phyloP scores from a whole-genome alignment of 768 basidiomycete genomes.

The Suillus clintonianus region DNA sequence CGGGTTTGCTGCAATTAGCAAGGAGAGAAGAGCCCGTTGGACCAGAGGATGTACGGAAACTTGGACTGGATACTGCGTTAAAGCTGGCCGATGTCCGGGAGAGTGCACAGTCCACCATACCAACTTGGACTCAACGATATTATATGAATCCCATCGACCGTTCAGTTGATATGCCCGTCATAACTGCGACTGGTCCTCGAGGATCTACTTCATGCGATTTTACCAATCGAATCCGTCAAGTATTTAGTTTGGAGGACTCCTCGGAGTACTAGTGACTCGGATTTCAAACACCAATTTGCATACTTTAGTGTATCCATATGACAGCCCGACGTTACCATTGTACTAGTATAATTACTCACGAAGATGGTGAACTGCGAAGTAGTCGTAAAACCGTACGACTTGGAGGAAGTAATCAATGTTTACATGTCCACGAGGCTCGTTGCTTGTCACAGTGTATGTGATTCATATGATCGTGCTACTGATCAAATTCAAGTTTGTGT shows the following conservation, averaged over 20 bases:
- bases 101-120: conserved; percentile 7
- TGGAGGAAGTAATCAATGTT: no score
- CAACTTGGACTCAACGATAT: not conserved
- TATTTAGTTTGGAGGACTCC: not conserved
- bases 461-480: no score
- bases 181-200: not conserved
- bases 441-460: no score
- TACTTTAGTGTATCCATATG: not conserved
- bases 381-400: no score
- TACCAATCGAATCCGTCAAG: not conserved
- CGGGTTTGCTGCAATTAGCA: conserved; percentile 19
- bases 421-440: no score
- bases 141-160: not conserved
- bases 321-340: no score
- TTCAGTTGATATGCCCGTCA: not conserved
- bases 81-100: conserved; percentile 25
- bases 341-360: no score
- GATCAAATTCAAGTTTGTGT: no score
- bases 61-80: conserved; percentile 17
- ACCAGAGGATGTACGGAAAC: conserved; percentile 11
- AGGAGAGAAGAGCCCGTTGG: conserved; percentile 17
- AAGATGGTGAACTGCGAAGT: no score
- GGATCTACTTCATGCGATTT: not conserved
- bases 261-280: not conserved
- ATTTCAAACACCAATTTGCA: not conserved